Evolutionary conservation across 352 stramenopile genomes (phyloP).

Genomic region (Phytophthora cactorum): DNA sequence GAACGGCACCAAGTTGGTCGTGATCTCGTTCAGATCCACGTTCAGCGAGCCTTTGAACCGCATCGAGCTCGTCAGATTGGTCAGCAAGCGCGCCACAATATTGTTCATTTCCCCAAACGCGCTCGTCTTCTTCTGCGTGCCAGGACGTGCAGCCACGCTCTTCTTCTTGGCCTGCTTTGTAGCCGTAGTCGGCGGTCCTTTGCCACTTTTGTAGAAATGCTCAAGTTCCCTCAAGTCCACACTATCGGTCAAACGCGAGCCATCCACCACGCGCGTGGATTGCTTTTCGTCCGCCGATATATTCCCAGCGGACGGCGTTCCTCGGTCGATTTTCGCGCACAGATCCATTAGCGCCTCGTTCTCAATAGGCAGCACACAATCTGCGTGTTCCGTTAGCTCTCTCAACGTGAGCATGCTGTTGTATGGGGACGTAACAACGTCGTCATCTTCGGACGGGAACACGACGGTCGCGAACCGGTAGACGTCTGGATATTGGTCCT

Average conservation of each 20-base stretch:
- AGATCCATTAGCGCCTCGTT: slow-evolving; percentile 89
- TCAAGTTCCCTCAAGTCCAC: slow-evolving; percentile 60
- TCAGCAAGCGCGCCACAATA: slow-evolving; percentile 97
- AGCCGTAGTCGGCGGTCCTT: slow-evolving; percentile 6
- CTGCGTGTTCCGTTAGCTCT: slow-evolving; percentile 87
- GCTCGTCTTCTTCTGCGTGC: slow-evolving; percentile 28
- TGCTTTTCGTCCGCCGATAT: slow-evolving; percentile 8
- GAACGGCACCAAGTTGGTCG: slow-evolving; percentile 99
- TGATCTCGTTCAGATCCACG: slow-evolving; percentile 99
- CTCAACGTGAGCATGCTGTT: slow-evolving; percentile 87
- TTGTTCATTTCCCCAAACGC: slow-evolving; percentile 99
- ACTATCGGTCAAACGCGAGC: slow-evolving; percentile 49
- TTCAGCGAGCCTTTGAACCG: slow-evolving; percentile 99
- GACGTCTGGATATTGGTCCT: slow-evolving; percentile 88
- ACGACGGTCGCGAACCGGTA: slow-evolving; percentile 87
- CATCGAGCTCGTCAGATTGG: slow-evolving; percentile 98
- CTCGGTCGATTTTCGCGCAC: slow-evolving; percentile 53
- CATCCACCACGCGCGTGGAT: slow-evolving; percentile 28
- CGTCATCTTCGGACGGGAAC: slow-evolving; percentile 88
- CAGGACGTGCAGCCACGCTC: slow-evolving; percentile 6
- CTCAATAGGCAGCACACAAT: slow-evolving; percentile 92
- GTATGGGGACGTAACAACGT: slow-evolving; percentile 94
- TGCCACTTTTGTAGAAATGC: slow-evolving; percentile 54
- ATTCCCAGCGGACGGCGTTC: slow-evolving; percentile 9
- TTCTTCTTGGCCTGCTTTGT: slow-evolving; percentile 38